Evolutionary conservation across 2,329 filamentous ascomycete genomes (phyloP), one percentile per base, ranked within the genome.

Genomic region (Colletotrichum sp.): DNA sequence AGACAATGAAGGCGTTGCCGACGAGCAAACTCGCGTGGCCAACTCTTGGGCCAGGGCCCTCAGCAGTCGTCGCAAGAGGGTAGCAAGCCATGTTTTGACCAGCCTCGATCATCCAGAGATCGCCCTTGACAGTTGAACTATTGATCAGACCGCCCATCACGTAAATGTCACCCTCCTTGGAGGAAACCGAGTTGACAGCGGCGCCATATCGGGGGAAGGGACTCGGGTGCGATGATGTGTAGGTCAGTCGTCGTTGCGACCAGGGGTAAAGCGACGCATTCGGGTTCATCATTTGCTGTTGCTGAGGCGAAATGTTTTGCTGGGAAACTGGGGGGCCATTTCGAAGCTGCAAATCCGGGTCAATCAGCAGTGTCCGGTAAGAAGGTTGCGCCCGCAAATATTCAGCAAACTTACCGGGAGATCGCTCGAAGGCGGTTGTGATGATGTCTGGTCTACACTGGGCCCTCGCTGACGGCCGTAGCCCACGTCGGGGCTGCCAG

Each of bases 1-100:
- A 99, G 15, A 99, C 97, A 80, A 99, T 99, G 84, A 99, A 99
- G 1, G 97, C 97, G 85, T 99, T 99, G 74, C 98, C 98, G 70
- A 99, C 97, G 18, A 99, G 90, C 81, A 99, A 88, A 88, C 96
- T 98, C 24, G 96, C 91, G 86, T 99, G 97, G 5, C 97, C 97
- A 68, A 99, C 97, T 87, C 97, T 92, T 2, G 98, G 97, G 6
- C 97, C 96, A 2, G 97, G 98, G 0, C 97, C 97, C 85, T 99
- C 97, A 24, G 96, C 95, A 1, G 96, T 97, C 1, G 97, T 98
- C 13, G 94, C 92, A 72, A 99, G 92, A 28, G 96, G 96, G 83
- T 98, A 98, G 85, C 97, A 99, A 26, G 95, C 92, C 89, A 99
- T 92, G 83, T 92, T 96, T 10, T 93, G 94, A 68, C 94, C 96